Conservation (phyloP, 495 filamentous ascomycete species). For the Lentithecium fluviatile region DNA sequence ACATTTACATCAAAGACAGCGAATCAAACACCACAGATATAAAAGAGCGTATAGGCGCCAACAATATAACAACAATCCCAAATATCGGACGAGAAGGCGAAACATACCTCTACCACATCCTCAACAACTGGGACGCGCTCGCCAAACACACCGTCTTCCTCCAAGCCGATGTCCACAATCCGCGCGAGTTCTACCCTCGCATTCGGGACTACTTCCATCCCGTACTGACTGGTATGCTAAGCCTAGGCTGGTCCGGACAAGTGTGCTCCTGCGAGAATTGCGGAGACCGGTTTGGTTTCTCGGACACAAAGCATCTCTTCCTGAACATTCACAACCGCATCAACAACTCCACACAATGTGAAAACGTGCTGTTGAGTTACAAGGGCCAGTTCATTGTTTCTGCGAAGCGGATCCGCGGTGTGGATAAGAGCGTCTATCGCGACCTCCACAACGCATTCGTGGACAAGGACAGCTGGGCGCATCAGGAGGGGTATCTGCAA, state of each 20-base stretch:
- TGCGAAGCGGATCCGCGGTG: constrained; percentile 44
- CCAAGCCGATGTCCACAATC: constrained; percentile 48
- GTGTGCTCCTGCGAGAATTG: constrained; percentile 42
- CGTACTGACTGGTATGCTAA: constrained; percentile 44
- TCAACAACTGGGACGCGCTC: constrained; percentile 46
- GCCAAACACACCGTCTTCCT: constrained; percentile 51
- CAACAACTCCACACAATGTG: constrained; percentile 14
- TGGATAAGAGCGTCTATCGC: constrained; percentile 39
- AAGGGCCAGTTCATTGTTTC: constrained; percentile 50
- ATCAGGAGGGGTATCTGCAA: constrained; percentile 33
- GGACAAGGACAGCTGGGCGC: constrained; percentile 40
- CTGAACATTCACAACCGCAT: constrained; percentile 37
- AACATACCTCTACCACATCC: constrained; percentile 50
- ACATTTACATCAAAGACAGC: constrained; percentile 45
- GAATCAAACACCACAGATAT: constrained; percentile 31
- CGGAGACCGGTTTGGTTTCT: constrained; percentile 43
- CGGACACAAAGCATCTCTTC: constrained; percentile 39
- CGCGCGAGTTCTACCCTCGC: constrained; percentile 39
- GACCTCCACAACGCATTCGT: constrained; percentile 38
- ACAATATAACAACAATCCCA: constrained; percentile 37
- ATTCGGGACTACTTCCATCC: constrained; percentile 43
- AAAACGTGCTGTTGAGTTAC: constrained; percentile 44
- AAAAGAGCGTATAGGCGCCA: constrained; percentile 36
- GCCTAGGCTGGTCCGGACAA: constrained; percentile 42
- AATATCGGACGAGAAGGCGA: constrained; percentile 49